These are phyloP conservation scores for Phytophthora sp. DNA, from an alignment of 352 stramenopile genomes.

Conservation along the genomic window DNA sequence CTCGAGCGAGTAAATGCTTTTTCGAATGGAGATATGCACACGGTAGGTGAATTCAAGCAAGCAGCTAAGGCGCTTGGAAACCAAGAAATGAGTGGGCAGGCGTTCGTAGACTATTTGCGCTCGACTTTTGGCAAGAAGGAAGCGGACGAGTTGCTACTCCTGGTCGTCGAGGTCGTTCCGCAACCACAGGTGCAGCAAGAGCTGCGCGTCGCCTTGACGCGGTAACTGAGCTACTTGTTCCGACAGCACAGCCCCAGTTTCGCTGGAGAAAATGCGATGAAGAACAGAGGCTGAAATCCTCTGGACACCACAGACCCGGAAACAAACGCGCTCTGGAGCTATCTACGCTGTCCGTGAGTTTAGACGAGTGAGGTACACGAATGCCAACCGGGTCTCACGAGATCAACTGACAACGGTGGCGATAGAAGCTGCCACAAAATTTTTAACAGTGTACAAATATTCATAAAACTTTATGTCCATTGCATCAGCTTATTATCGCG, in stretches of 20 bases:
- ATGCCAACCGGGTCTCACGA: slow-evolving; percentile 12
- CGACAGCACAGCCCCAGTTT: not conserved
- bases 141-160: slow-evolving; percentile 61
- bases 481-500: slow-evolving; percentile 47
- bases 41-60: slow-evolving; percentile 68
- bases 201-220: slow-evolving; percentile 53
- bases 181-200: slow-evolving; percentile 64
- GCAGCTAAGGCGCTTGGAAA: slow-evolving; percentile 73
- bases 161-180: slow-evolving; percentile 71
- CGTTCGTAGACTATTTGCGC: slow-evolving; percentile 67
- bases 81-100: slow-evolving; percentile 67
- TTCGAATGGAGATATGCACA: slow-evolving; percentile 50
- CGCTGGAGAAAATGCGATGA: slow-evolving; percentile 3
- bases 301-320: not conserved
- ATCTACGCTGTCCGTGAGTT: slow-evolving; percentile 4
- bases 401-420: slow-evolving; percentile 25
- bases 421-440: slow-evolving; percentile 43
- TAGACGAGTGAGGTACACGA: slow-evolving; percentile 1
- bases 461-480: slow-evolving; percentile 32
- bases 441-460: slow-evolving; percentile 50
- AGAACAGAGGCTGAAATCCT: slow-evolving; percentile 1
- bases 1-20: slow-evolving; percentile 67
- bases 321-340: slow-evolving; percentile 1
- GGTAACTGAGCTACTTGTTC: slow-evolving; percentile 28
- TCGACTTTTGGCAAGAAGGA: slow-evolving; percentile 62